Evolutionary conservation across 768 basidiomycete species (phyloP), one percentile per base, ranked within the genome.

Genomic region (Lyophyllum atratum): DNA sequence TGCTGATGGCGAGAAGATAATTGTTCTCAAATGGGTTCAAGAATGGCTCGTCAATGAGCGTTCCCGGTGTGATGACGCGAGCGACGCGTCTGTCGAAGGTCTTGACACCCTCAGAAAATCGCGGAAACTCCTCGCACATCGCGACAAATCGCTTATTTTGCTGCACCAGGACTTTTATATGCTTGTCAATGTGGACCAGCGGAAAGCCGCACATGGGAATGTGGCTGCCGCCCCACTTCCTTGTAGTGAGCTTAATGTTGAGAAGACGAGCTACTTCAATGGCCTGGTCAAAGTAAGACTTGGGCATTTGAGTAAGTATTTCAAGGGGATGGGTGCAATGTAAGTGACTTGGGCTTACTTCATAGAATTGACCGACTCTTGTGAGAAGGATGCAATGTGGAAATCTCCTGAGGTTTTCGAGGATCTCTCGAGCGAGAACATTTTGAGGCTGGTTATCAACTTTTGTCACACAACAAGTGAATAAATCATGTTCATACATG

Each of bases 201-300:
- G 95, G 95, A 71, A 98, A 98, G 19, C 95, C 95, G 66, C 92
- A 92, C 88, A 98, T 96, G 10, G 83, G 79, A 42, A 93, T 78
- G 40, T 82, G 80, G 15, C 80, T 75, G 17, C 82, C 85, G 59
- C 83, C 83, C 91, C 90, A 92, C 64, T 83, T 82, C 57, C 87
- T 83, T 56, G 84, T 83, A 2, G 93, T 88, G 22, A 95, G 76
- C 64, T 93, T 95, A 72, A 96, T 94, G 62, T 84, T 85, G 11
- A 97, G 80, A 15, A 95, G 74, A 28, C 77, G 79, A 4, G 93
- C 79, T 6, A 98, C 85, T 57, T 90, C 86, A 14, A 76, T 73
- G 8, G 95, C 94, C 79, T 95, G 95, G 39, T 92, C 89, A 64
- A 96, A 98, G 70, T 97, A 97, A 0, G 95, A 95, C 95, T 98